Base-by-base conservation (phyloP, 257 asterid species). In the Jacaranda mimosifolia region DNA sequence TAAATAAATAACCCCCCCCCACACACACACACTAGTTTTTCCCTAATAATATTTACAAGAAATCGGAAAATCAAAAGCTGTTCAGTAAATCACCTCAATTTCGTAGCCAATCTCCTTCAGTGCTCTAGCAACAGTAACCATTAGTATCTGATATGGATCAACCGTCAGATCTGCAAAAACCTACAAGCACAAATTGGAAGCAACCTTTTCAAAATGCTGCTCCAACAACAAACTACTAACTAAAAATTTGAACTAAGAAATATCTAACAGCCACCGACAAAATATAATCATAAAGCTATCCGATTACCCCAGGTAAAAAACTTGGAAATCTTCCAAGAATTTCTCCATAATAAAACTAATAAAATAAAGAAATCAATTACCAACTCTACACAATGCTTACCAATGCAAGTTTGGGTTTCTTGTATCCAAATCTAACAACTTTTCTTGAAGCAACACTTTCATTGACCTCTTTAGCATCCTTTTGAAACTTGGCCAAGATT, bases 401-500 rank as follows among this genome's bases (percentile, higher is more conserved):
- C 96, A 94, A 60, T 35, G 97, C 99, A 75, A 94, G 87, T 85
- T 74, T 91, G 73, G 99, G 98, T 74, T 89, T 86, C 55, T 83
- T 82, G 72, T 82, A 85, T 13, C 94, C 93, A 75, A 84, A 86
- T 86, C 96, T 88, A 64, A 62, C 65, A 52, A 83, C 87, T 36
- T 74, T 75, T 71, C 88, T 82, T 21, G 85, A 87, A 71, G 81
- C 83, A 79, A 71, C 70, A 83, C 86, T 79, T 8, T 18, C 84
- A 79, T 83, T 88, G 36, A 70, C 83, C 69, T 76, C 83, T 13
- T 63, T 63, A 36, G 38, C 72, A 13, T 83, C 91, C 42, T 85
- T 83, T 5, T 51, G 86, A 79, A 94, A 88, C 93, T 86, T 92
- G 68, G 79, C 83, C 71, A 91, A 43, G 56, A 88, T 58, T 57